Evolutionary conservation across 148 eudicot genomes (phyloP), one percentile per base, ranked within the genome.

Genomic region (Fagopyrum tataricum): DNA sequence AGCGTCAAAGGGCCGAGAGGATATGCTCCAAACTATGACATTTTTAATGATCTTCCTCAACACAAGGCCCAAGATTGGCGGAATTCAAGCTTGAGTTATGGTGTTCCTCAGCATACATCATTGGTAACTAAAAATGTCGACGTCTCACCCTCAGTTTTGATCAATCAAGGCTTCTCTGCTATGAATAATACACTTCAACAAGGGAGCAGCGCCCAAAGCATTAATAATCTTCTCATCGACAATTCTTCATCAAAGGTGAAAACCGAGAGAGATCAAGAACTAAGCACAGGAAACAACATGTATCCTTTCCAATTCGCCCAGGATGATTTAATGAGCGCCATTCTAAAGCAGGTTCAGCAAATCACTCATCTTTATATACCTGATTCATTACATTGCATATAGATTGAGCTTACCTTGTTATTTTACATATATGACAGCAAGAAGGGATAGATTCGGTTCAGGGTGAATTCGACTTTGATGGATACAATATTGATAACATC

Each of bases 281-380:
- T 77, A 23, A 84, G 80, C 80, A 52, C 78, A 20, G 85, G 83
- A 49, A 75, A 79, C 43, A 78, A 84, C 41, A 83, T 8, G 79
- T 88, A 82, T 69, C 77, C 79, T 0, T 84, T 86, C 73, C 87
- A 81, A 52, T 86, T 74, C 73, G 85, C 87, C 71, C 93, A 88
- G 77, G 98, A 95, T 5, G 97, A 95, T 78, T 83, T 95, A 71
- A 84, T 85, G 79, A 85, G 80, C 81, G 92, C 88, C 20, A 72
- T 91, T 18, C 87, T 95, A 31, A 91, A 89, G 82, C 97, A 90
- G 93, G 99, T 92, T 47, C 5, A 59, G 39, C 40, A 23, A 4
- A 59, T 59, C 26, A 24, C 37, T 59, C 66, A 59, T 59, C 37
- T 20, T 58, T 58, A n/a, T 58, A 58, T 8, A 2, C 21, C 31